Evolutionary conservation across 345 rosid species (phyloP).

Genomic region (Corchorus capsularis): DNA sequence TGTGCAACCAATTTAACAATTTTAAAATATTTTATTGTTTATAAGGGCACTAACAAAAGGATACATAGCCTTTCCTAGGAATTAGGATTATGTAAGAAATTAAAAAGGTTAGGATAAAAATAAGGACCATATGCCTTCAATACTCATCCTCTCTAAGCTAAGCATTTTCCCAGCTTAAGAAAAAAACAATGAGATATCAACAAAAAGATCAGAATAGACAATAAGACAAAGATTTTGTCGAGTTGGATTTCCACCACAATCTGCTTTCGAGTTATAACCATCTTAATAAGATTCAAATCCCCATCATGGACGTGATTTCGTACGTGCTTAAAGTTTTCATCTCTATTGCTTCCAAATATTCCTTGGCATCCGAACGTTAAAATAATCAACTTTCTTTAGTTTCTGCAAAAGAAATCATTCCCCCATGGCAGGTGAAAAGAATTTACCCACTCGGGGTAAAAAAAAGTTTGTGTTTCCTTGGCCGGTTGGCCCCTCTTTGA

Average conservation of each 20-base stretch:
- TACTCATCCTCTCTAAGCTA: not conserved
- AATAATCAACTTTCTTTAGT: not conserved
- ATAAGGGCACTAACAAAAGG: slow-evolving; percentile 5
- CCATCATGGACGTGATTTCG: slow-evolving; percentile 1
- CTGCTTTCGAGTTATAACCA: slow-evolving; percentile 5
- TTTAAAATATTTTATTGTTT: not conserved
- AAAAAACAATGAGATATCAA: not conserved
- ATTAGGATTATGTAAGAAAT: slow-evolving; percentile 12
- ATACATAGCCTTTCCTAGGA: slow-evolving; percentile 18
- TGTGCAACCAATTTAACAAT: not conserved
- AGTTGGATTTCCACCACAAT: slow-evolving; percentile 40
- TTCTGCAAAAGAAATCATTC: slow-evolving; percentile 13
- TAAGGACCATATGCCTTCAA: slow-evolving; percentile 25
- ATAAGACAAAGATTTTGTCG: slow-evolving; percentile 25
- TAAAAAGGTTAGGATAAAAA: not conserved
- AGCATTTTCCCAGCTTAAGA: not conserved
- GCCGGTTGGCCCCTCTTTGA: not conserved
- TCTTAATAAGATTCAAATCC: slow-evolving; percentile 19
- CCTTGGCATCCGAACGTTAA: slow-evolving; percentile 14
- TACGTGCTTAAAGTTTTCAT: not conserved
- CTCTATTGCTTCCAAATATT: not conserved
- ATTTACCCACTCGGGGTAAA: not conserved
- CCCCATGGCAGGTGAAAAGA: not conserved
- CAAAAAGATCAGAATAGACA: slow-evolving; percentile 5
- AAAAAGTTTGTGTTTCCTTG: not conserved